These are phyloP conservation scores for Truncatella angustata DNA, from an alignment of 2,329 filamentous ascomycete species.

Conservation along the genomic window DNA sequence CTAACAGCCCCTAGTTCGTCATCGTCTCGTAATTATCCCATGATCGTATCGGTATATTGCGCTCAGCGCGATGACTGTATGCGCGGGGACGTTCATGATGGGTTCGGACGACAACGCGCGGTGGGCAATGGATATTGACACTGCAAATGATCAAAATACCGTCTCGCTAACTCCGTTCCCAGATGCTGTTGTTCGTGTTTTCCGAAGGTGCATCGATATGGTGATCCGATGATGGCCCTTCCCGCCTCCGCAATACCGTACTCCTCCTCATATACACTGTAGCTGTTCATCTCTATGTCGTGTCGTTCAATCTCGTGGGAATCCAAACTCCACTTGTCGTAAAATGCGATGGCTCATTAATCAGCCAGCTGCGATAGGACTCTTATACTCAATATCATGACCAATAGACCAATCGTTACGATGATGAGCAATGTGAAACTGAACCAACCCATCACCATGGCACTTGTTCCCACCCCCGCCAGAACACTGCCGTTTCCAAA, in stretches of 20 bases:
- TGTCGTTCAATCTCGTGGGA: background rate
- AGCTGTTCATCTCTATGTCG: background rate
- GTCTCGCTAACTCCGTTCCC: constrained; percentile 12
- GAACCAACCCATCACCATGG: constrained; percentile 98
- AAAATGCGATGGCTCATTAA: constrained; percentile 14
- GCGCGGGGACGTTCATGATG: no score
- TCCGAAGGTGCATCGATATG: background rate
- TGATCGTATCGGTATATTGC: no score
- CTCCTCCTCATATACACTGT: background rate
- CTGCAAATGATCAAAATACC: background rate
- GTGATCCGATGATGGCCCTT: background rate
- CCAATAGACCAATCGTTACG: constrained; percentile 88
- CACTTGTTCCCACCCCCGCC: constrained; percentile 57
- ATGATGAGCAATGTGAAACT: constrained; percentile 90
- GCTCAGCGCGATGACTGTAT: no score
- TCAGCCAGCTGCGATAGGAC: constrained; percentile 64
- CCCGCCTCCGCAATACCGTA: background rate
- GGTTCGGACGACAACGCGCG: no score
- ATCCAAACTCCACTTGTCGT: background rate
- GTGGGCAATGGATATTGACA: background rate
- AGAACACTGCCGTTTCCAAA: constrained; percentile 35
- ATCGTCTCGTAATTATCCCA: background rate
- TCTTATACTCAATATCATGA: constrained; percentile 94
- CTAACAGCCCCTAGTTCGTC: background rate
- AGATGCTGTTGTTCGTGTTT: constrained; percentile 10